Evolutionary conservation across 352 stramenopile species (phyloP).

Genomic region (Pythium oligandrum): DNA sequence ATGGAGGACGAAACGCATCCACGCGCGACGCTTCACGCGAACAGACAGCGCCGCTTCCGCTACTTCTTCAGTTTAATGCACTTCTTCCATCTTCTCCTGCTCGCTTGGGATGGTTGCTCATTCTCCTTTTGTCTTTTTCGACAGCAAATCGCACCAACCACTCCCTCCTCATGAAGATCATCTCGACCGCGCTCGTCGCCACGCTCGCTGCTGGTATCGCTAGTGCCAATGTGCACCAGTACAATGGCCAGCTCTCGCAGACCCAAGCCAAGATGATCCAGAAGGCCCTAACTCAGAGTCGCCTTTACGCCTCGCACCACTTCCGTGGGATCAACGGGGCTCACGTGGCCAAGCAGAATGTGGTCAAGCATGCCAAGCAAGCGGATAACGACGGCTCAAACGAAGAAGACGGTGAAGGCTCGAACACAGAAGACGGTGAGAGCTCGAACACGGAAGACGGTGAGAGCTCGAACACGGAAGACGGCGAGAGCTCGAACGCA

Average conservation of each 20-base stretch:
- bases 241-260: not conserved
- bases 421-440: not conserved
- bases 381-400: not conserved
- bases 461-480: not conserved
- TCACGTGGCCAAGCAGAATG: too few relatives aligned
- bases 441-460: not conserved
- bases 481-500: not conserved
- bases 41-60: too few relatives aligned
- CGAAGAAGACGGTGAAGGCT: conserved; percentile 1
- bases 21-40: too few relatives aligned
- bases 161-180: conserved; percentile 10
- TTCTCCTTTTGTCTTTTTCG: too few relatives aligned
- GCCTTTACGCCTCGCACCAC: too few relatives aligned
- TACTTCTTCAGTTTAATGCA: too few relatives aligned
- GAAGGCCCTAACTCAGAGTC: not conserved
- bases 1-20: too few relatives aligned
- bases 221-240: not conserved
- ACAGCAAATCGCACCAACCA: too few relatives aligned
- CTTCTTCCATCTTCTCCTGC: not conserved
- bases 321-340: too few relatives aligned
- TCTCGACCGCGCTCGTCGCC: conserved; percentile 4
- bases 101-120: too few relatives aligned
- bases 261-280: not conserved
- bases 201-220: conserved; percentile 10
- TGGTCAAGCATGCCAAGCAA: too few relatives aligned